Conservation (phyloP, 495 filamentous ascomycete genomes). For the Aspergillus coremiiformis region DNA sequence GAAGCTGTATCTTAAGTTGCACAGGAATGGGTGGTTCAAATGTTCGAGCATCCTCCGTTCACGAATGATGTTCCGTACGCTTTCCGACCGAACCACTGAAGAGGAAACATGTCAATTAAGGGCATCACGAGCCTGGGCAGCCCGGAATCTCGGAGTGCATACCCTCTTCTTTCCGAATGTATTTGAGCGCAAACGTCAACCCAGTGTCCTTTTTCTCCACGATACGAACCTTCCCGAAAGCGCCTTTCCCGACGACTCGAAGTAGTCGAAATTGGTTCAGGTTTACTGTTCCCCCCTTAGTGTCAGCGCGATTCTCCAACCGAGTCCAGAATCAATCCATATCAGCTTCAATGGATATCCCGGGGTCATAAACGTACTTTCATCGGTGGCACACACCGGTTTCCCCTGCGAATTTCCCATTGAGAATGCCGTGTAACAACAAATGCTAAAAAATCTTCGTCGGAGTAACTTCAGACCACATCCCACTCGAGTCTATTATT, state of each 20-base stretch:
- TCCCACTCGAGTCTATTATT: conserved; percentile 22
- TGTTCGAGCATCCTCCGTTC: conserved; percentile 97
- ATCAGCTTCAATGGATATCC: neutral
- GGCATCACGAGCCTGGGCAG: neutral
- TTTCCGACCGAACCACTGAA: conserved; percentile 91
- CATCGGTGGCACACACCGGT: conserved; percentile 83
- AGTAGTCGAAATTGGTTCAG: conserved; percentile 95
- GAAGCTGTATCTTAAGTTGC: conserved; percentile 97
- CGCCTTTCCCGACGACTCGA: conserved; percentile 92
- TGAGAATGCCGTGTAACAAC: conserved; percentile 21
- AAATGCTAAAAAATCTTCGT: conserved; percentile 17
- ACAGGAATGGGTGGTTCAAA: conserved; percentile 94
- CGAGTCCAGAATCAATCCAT: neutral
- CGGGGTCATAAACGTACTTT: conserved; percentile 56
- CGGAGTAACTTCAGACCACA: conserved; percentile 25
- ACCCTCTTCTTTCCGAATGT: conserved; percentile 99
- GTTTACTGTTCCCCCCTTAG: conserved; percentile 56
- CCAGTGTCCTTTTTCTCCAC: conserved; percentile 95
- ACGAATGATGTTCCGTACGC: conserved; percentile 94
- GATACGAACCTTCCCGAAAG: conserved; percentile 97
- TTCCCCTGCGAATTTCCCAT: conserved; percentile 98
- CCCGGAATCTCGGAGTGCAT: conserved; percentile 19
- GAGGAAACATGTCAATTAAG: neutral
- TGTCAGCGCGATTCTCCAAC: conserved; percentile 5
- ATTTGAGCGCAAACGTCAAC: conserved; percentile 91